Evolutionary conservation across 257 asterid species (phyloP).

Genomic region (Nicotiana otophora): DNA sequence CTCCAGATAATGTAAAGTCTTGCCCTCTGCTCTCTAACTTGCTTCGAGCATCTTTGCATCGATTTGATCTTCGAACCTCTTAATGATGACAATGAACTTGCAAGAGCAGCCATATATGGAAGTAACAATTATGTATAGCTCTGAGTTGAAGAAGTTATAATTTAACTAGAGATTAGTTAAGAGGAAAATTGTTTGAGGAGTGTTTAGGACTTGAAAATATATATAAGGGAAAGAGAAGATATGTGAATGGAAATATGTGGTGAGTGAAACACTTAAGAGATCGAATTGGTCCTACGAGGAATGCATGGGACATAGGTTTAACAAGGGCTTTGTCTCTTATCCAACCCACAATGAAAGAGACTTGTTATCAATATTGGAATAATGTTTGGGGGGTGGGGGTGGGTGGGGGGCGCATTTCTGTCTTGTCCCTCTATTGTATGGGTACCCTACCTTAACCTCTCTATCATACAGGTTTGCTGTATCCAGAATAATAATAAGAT

Average conservation of each 20-base stretch:
- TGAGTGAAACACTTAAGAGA: constrained; percentile 12
- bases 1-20: constrained; percentile 83
- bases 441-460: background rate
- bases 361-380: constrained; percentile 31
- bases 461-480: constrained; percentile 8
- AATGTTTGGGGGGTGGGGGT: background rate
- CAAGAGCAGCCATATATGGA: constrained; percentile 32
- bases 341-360: constrained; percentile 45
- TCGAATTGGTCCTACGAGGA: background rate
- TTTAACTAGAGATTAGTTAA: background rate
- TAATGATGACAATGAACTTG: constrained; percentile 11
- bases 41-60: constrained; percentile 58
- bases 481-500: background rate
- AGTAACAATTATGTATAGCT: background rate
- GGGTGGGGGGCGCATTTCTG: constrained; percentile 44
- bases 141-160: background rate
- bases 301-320: constrained; percentile 16
- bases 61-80: constrained; percentile 50
- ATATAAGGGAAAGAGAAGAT: constrained; percentile 9
- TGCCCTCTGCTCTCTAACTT: constrained; percentile 60
- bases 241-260: constrained; percentile 37
- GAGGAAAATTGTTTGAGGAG: constrained; percentile 8
- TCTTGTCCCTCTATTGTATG: constrained; percentile 8
- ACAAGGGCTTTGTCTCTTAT: constrained; percentile 39
- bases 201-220: constrained; percentile 5